These are phyloP conservation scores for Leptographium radiaticola DNA, from an alignment of 2,329 filamentous ascomycete genomes.

Conservation along the genomic window DNA sequence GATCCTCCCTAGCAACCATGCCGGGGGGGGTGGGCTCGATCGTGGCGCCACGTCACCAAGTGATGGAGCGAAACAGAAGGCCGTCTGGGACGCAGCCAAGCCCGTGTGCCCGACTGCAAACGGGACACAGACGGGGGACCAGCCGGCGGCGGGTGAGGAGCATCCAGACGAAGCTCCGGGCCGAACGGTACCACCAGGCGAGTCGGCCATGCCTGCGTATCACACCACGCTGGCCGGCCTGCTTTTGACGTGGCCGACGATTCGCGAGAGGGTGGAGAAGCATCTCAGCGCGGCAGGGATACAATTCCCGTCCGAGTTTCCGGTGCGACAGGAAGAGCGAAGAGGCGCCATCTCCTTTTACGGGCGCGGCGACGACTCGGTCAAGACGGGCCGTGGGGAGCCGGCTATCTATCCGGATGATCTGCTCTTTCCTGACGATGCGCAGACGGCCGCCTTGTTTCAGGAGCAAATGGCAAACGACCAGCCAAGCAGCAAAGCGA, in stretches of 20 bases:
- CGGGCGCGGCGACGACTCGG: constrained; percentile 59
- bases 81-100: no score
- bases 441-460: not conserved
- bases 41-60: not conserved
- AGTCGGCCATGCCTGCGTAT: constrained; percentile 64
- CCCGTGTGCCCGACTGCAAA: no score
- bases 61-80: no score
- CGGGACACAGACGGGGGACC: constrained; percentile 21
- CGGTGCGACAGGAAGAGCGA: constrained; percentile 60
- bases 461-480: no score
- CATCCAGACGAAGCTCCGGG: constrained; percentile 34
- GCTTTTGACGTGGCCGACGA: constrained; percentile 59
- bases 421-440: not conserved
- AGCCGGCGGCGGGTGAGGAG: constrained; percentile 29
- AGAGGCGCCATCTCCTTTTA: constrained; percentile 64
- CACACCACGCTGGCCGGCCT: constrained; percentile 86
- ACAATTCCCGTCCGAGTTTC: constrained; percentile 53
- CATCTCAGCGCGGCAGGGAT: constrained; percentile 36
- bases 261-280: constrained; percentile 46
- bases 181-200: constrained; percentile 39
- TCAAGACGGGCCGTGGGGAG: not conserved
- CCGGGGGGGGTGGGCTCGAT: not conserved
- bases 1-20: not conserved
- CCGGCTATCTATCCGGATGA: not conserved
- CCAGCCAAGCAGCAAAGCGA: constrained; percentile 15